Evolutionary conservation across 371 early-diverging fungal species (phyloP).

Genomic region (Apophysomyces ossiformis): DNA sequence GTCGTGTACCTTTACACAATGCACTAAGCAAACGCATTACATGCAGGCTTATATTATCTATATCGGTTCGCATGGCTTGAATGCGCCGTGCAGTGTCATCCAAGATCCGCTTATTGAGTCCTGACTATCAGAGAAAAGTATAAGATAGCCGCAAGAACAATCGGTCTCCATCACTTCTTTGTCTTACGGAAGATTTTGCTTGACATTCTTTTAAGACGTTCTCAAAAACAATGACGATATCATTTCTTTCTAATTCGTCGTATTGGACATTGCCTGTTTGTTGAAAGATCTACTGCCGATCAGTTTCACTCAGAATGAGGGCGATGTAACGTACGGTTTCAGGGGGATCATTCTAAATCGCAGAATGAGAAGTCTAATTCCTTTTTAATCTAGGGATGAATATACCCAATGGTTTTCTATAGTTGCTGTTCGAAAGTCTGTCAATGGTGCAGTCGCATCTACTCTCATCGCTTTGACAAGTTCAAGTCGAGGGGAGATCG

Average conservation of each 20-base stretch:
- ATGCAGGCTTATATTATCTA: constrained; percentile 14
- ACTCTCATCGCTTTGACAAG: background rate
- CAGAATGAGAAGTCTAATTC: background rate
- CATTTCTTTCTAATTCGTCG: constrained; percentile 2
- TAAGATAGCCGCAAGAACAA: background rate
- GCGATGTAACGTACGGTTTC: constrained; percentile 16
- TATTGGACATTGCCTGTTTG: constrained; percentile 10
- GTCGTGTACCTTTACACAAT: constrained; percentile 21
- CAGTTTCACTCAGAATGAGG: background rate
- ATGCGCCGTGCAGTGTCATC: constrained; percentile 26
- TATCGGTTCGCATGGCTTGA: constrained; percentile 16
- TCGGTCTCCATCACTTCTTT: background rate
- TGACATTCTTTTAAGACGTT: constrained; percentile 15
- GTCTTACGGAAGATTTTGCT: constrained; percentile 15
- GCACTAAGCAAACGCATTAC: constrained; percentile 17
- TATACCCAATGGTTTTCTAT: constrained; percentile 34
- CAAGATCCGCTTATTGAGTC: constrained; percentile 25
- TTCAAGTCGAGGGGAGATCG: background rate
- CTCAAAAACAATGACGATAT: constrained; percentile 8
- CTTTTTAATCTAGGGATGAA: background rate
- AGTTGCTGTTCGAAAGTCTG: constrained; percentile 27
- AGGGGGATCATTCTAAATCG: constrained; percentile 30
- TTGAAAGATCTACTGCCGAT: constrained; percentile 23
- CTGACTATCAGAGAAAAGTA: constrained; percentile 16
- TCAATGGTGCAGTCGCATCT: background rate